Evolutionary conservation across 208 protist species (phyloP).

Genomic region (Phytomonas sp.): DNA sequence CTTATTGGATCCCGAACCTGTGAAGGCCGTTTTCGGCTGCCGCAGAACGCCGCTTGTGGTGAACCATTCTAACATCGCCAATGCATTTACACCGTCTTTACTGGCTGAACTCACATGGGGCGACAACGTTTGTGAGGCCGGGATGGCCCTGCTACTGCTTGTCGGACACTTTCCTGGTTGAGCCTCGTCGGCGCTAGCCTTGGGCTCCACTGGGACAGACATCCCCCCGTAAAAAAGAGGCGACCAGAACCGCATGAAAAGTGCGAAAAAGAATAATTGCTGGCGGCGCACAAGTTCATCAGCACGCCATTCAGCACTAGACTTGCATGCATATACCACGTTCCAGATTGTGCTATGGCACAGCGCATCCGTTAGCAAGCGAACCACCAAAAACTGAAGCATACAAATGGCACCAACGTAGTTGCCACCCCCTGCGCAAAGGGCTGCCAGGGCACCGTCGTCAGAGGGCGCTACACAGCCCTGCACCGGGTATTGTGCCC

Average conservation of each 20-base stretch:
- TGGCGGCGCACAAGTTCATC: slow-evolving; percentile 55
- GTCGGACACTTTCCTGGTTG: background rate
- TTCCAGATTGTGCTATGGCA: slow-evolving; percentile 59
- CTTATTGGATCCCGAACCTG: background rate
- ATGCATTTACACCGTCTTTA: slow-evolving; percentile 31
- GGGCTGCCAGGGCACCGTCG: slow-evolving; percentile 39
- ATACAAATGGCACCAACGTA: slow-evolving; percentile 56
- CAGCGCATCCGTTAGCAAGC: slow-evolving; percentile 62
- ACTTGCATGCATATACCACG: slow-evolving; percentile 43
- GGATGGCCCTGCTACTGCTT: background rate
- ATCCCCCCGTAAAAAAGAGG: slow-evolving; percentile 62
- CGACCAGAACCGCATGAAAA: slow-evolving; percentile 64
- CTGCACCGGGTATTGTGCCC: slow-evolving; percentile 17
- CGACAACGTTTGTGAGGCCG: background rate
- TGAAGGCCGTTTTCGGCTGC: slow-evolving; percentile 12
- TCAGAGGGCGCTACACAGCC: slow-evolving; percentile 66
- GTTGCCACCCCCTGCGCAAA: slow-evolving; percentile 69
- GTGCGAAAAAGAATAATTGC: slow-evolving; percentile 79
- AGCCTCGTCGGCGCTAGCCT: background rate
- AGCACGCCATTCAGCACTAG: slow-evolving; percentile 28
- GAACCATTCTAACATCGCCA: slow-evolving; percentile 71
- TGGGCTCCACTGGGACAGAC: background rate
- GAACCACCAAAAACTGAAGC: slow-evolving; percentile 72
- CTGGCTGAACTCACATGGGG: slow-evolving; percentile 8
- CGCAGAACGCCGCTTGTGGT: slow-evolving; percentile 24